Percentiles rank a stretch among this genome's conserved stretches.
Evolutionary conservation across 345 rosid genomes (phyloP).

Genomic region (Salix viminalis): DNA sequence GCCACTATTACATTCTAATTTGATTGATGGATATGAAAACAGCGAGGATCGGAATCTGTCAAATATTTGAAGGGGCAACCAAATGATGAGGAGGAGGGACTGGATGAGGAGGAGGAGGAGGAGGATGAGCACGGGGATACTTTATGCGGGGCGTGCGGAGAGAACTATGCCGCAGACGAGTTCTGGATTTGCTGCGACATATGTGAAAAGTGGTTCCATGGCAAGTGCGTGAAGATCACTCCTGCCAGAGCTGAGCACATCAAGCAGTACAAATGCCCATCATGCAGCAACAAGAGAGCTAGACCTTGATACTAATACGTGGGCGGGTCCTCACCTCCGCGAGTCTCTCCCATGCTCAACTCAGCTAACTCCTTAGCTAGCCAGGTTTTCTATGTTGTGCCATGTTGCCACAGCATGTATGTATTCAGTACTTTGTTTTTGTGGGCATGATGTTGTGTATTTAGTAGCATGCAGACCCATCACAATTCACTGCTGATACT

Average conservation of each 20-base stretch:
- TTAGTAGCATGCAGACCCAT: background rate
- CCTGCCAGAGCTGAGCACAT: slow-evolving; percentile 33
- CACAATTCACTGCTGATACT: too few species aligned
- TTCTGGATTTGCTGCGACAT: slow-evolving; percentile 33
- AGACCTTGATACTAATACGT: slow-evolving; percentile 10
- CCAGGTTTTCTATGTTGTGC: slow-evolving; percentile 11
- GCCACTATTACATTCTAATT: background rate
- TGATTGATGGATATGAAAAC: slow-evolving; percentile 22
- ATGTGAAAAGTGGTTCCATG: slow-evolving; percentile 34
- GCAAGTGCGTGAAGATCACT: slow-evolving; percentile 33
- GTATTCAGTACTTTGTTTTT: background rate
- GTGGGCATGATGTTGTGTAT: slow-evolving; percentile 1
- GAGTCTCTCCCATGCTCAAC: background rate
- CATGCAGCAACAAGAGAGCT: slow-evolving; percentile 26
- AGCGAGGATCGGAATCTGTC: slow-evolving; percentile 49
- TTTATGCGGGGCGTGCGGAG: slow-evolving; percentile 27
- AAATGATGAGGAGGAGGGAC: slow-evolving; percentile 23
- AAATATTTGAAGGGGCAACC: slow-evolving; percentile 34
- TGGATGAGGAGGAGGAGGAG: slow-evolving; percentile 17
- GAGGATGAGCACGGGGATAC: slow-evolving; percentile 23
- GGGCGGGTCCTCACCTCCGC: slow-evolving; percentile 4
- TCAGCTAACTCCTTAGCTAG: slow-evolving; percentile 19
- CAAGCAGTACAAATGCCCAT: slow-evolving; percentile 30
- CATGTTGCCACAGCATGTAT: slow-evolving; percentile 16
- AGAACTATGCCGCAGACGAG: slow-evolving; percentile 25